These are phyloP conservation scores for Sisymbrium irio DNA, from an alignment of 345 rosid genomes.

Conservation along the genomic window DNA sequence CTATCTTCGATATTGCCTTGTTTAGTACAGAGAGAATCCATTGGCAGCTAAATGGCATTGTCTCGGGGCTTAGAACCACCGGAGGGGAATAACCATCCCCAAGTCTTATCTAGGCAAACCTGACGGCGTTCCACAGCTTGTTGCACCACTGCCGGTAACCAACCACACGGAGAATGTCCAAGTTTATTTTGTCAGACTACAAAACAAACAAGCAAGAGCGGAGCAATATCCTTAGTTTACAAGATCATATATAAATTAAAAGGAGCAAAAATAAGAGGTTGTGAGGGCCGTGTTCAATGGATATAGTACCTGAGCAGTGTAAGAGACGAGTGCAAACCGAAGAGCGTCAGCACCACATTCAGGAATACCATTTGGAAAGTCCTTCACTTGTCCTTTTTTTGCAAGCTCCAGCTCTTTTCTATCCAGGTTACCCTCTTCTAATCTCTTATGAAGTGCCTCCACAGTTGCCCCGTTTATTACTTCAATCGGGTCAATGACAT, in stretches of 20 bases:
- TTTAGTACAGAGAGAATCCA: constrained; percentile 89
- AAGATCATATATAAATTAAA: neutral
- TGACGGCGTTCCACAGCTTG: constrained; percentile 95
- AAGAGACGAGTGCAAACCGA: constrained; percentile 88
- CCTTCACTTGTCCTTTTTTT: constrained; percentile 73
- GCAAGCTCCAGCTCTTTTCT: constrained; percentile 59
- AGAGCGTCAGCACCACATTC: constrained; percentile 99
- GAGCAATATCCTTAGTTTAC: neutral
- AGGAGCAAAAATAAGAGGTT: neutral
- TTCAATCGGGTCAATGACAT: constrained; percentile 93
- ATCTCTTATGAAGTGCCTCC: constrained; percentile 74
- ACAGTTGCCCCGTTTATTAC: constrained; percentile 79
- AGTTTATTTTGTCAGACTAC: constrained; percentile 88
- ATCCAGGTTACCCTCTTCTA: constrained; percentile 85
- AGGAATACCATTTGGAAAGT: constrained; percentile 85
- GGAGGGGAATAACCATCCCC: constrained; percentile 59
- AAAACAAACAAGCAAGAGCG: constrained; percentile 3
- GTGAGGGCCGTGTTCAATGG: neutral
- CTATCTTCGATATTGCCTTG: constrained; percentile 64
- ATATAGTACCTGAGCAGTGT: constrained; percentile 81
- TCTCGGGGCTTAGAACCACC: constrained; percentile 25
- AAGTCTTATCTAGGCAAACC: constrained; percentile 92
- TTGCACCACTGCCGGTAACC: constrained; percentile 99
- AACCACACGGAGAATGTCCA: constrained; percentile 91
- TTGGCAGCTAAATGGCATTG: constrained; percentile 76